Percentiles rank a stretch among this genome's conserved stretches.
These are phyloP conservation scores for Euphorbia peplus DNA, from an alignment of 345 rosid genomes.

Conservation along the genomic window DNA sequence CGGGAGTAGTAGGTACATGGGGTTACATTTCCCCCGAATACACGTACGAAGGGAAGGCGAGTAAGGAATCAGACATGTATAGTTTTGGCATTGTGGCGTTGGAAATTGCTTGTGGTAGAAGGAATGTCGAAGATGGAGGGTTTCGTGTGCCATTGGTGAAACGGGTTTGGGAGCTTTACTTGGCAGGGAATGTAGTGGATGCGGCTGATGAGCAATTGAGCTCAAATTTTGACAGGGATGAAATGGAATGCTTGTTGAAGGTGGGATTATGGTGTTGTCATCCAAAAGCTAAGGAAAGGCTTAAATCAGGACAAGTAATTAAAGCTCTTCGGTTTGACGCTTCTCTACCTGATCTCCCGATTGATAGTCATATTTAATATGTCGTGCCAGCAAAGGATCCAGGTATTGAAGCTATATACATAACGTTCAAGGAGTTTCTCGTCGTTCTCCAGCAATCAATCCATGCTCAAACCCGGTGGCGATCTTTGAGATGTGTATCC, in stretches of 20 bases:
- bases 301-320: neutral
- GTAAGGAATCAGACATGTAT: slow-evolving; percentile 6
- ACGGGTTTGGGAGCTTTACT: neutral
- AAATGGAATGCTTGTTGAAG: neutral
- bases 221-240: neutral
- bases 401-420: too few relatives aligned
- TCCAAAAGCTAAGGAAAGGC: slow-evolving; percentile 1
- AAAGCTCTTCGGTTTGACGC: neutral
- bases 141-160: neutral
- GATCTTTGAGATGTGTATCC: too few relatives aligned
- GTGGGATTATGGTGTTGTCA: slow-evolving; percentile 8
- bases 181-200: neutral
- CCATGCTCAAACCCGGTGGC: too few relatives aligned
- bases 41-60: neutral
- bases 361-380: neutral
- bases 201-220: slow-evolving; percentile 6
- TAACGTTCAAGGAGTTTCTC: too few relatives aligned
- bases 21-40: neutral
- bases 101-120: slow-evolving; percentile 5
- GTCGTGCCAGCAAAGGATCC: too few relatives aligned
- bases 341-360: neutral
- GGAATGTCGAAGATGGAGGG: neutral
- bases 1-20: neutral
- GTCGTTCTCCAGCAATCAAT: too few relatives aligned
- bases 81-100: slow-evolving; percentile 13